These are phyloP conservation scores for Coelastrella sp. DNA, from an alignment of 139 green algal genomes.

Conservation along the genomic window DNA sequence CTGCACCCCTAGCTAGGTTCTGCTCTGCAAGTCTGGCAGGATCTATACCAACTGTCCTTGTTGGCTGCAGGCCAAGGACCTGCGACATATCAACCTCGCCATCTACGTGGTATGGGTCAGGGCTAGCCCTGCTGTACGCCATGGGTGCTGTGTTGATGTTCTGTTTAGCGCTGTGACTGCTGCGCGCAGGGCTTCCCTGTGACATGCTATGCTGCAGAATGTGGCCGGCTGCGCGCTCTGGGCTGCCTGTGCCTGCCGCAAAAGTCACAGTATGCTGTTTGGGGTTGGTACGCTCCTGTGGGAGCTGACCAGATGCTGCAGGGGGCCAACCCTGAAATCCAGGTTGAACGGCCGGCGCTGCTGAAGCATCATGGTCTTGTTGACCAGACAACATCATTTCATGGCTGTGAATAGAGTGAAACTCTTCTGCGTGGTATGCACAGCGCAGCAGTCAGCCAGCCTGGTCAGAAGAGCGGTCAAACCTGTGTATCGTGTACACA, in stretches of 20 bases:
- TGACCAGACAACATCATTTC: background rate
- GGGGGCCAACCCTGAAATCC: background rate
- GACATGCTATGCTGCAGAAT: background rate
- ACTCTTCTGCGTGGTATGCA: background rate
- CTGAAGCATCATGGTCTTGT: background rate
- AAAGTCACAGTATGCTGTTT: background rate
- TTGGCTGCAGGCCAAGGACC: background rate
- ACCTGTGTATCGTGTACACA: no score
- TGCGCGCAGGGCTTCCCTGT: background rate
- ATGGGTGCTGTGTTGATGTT: background rate
- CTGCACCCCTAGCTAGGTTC: constrained; percentile 1
- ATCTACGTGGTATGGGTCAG: background rate
- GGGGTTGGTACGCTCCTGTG: background rate
- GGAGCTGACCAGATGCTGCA: background rate
- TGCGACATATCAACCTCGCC: background rate
- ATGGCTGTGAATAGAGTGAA: background rate
- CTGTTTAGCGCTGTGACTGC: background rate
- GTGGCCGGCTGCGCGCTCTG: background rate
- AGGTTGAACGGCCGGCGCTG: background rate
- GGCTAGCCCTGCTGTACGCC: background rate
- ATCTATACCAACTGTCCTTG: background rate
- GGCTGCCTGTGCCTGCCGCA: background rate
- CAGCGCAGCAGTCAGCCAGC: no score
- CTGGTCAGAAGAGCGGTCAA: no score
- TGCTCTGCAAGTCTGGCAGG: background rate